Evolutionary conservation across 306 rosid species (phyloP), one percentile per base, ranked within the genome.

Genomic region (Corylus avellana): DNA sequence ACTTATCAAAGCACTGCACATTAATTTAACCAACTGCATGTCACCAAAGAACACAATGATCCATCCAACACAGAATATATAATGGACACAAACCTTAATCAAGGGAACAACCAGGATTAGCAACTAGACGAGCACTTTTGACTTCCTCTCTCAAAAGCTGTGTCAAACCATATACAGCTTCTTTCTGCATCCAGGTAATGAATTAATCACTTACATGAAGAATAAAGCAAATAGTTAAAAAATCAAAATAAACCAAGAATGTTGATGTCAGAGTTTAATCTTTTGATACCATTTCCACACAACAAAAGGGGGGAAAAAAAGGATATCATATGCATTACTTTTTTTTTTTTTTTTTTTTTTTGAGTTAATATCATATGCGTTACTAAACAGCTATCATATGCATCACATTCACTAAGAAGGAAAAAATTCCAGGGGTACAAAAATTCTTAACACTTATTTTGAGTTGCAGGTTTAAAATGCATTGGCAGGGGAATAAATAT

Each of bases 81-180:
- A 67, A 39, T 75, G 46, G 35, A 84, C 12, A 74, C 87, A 73
- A 77, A 95, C 97, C 98, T 95, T 89, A 80, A 92, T 84, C 82
- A 95, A 78, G 9, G 98, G 98, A 70, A 91, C 91, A 88, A 95
- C 93, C 44, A 55, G 97, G 98, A 86, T 94, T 95, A 27, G 97
- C 98, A 80, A 95, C 96, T 53, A 92, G 87, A 42, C 94, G 91
- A 27, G 98, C 94, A 80, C 78, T 73, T 87, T 82, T 91, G 69
- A 95, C 85, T 75, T 90, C 90, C 69, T 86, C 87, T 87, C 96
- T 88, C 72, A 50, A 82, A 90, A 87, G 82, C 88, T 95, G 96
- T n/a, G 98, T 95, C 85, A 95, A 86, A 78, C 98, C 98, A 72
- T 95, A 92, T 37, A 91, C 86, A 67, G 87, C 97, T 89, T 95